A percentile compares a stretch with the other conserved stretches of the same genome.
These are phyloP conservation scores for Papiliotrema fonsecae DNA, from an alignment of 1,284 basidiomycete species.

Conservation along the genomic window DNA sequence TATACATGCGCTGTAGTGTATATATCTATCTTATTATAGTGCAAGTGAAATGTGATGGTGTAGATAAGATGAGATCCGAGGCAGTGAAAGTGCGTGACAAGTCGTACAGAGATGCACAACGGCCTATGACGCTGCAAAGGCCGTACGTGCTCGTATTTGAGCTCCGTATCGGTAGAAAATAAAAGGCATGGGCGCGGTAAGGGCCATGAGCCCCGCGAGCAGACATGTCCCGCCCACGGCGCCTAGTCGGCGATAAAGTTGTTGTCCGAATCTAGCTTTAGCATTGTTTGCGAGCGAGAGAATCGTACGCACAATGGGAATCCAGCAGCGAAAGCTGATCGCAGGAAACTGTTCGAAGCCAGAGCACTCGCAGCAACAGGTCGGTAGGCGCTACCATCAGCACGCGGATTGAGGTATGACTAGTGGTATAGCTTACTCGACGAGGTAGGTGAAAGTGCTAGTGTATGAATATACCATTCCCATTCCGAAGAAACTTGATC, in stretches of 20 bases:
- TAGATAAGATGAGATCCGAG: too few species aligned
- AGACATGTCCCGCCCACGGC: conserved; percentile 70
- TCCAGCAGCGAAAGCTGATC: conserved; percentile 62
- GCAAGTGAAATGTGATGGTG: too few species aligned
- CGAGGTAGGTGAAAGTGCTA: conserved; percentile 59
- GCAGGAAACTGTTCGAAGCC: conserved; percentile 65
- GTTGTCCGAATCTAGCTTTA: conserved; percentile 24
- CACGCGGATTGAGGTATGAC: not conserved
- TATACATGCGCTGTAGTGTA: too few species aligned
- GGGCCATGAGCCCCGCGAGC: conserved; percentile 63
- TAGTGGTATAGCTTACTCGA: conserved; percentile 12
- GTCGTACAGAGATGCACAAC: not conserved
- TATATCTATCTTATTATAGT: too few species aligned
- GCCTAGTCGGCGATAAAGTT: conserved; percentile 53
- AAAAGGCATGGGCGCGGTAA: conserved; percentile 67
- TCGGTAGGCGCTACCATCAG: conserved; percentile 57
- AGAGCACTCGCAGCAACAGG: conserved; percentile 73
- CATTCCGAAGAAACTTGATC: conserved; percentile 37
- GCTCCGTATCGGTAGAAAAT: conserved; percentile 45
- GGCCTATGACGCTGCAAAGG: conserved; percentile 12
- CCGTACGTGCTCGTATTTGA: conserved; percentile 21
- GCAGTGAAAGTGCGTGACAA: too few species aligned
- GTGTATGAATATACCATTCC: conserved; percentile 59
- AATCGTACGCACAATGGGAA: conserved; percentile 59
- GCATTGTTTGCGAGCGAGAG: conserved; percentile 51